Percentiles rank a stretch among this genome's conserved stretches.
phyloP scores from a whole-genome alignment of 257 asterid genomes.

The Scutellaria barbata region DNA sequence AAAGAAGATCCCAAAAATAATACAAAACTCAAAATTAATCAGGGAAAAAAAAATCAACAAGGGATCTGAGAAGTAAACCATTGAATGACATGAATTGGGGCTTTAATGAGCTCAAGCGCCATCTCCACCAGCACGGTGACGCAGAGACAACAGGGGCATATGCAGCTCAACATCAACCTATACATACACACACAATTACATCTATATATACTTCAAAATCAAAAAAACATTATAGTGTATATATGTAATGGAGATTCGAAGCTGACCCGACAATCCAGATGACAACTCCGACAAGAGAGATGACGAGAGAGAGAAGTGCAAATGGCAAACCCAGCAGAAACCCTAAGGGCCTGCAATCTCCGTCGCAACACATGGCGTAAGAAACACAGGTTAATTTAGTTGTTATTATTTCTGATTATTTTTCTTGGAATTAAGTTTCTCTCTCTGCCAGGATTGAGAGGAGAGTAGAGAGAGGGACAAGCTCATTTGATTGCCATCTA shows the following conservation, averaged over 20 bases:
- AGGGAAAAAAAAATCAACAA: slow-evolving; percentile 36
- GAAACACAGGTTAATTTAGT: too few relatives aligned
- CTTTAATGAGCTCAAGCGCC: slow-evolving; percentile 63
- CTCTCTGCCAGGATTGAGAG: too few relatives aligned
- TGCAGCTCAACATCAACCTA: slow-evolving; percentile 56
- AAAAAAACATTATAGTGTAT: not conserved
- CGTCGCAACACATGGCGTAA: slow-evolving; percentile 50
- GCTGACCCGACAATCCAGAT: slow-evolving; percentile 67
- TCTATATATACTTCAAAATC: not conserved
- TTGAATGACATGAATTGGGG: slow-evolving; percentile 67
- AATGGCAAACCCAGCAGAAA: slow-evolving; percentile 64
- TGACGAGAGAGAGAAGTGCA: slow-evolving; percentile 58
- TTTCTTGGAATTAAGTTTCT: too few relatives aligned
- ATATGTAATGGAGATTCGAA: not conserved
- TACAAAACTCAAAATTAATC: not conserved
- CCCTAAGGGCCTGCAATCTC: slow-evolving; percentile 67
- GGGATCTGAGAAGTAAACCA: slow-evolving; percentile 67
- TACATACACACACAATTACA: not conserved
- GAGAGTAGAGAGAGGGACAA: too few relatives aligned
- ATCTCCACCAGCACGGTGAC: slow-evolving; percentile 63
- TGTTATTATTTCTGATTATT: too few relatives aligned
- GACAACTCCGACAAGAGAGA: slow-evolving; percentile 55
- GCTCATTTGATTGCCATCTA: too few relatives aligned
- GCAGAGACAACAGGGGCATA: slow-evolving; percentile 71
- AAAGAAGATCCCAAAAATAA: too few relatives aligned